Evolutionary conservation across 345 rosid species (phyloP).

Genomic region (Melaleuca quinquenervia): DNA sequence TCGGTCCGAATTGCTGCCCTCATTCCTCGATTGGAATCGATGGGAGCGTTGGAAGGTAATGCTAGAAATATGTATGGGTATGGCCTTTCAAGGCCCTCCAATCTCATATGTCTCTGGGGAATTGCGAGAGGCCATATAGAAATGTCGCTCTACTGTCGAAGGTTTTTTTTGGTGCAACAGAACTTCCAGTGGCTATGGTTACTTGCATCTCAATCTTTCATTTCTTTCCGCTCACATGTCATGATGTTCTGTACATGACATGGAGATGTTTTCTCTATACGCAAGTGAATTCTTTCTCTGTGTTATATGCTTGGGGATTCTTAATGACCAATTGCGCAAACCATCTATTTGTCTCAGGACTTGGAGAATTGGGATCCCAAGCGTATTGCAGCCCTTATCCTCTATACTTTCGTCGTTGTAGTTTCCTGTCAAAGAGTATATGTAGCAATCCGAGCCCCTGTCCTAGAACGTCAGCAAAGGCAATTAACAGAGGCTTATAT

Average conservation of each 20-base stretch:
- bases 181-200: not conserved
- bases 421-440: conserved; percentile 58
- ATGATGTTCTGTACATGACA: not conserved
- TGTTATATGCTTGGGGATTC: not conserved
- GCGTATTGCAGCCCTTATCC: conserved; percentile 43
- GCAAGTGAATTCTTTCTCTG: not conserved
- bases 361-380: conserved; percentile 62
- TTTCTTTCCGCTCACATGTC: not conserved
- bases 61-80: not conserved
- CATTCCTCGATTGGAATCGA: conserved; percentile 60
- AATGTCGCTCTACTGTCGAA: not conserved
- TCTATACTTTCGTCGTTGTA: conserved; percentile 43
- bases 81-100: not conserved
- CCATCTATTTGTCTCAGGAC: conserved; percentile 45
- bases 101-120: not conserved
- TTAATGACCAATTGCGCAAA: not conserved
- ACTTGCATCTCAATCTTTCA: not conserved
- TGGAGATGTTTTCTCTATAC: not conserved
- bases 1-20: conserved; percentile 38
- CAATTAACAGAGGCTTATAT: conserved; percentile 82
- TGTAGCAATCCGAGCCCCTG: conserved; percentile 58
- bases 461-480: conserved; percentile 42
- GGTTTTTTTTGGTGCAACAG: not conserved
- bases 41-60: conserved; percentile 86
- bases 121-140: not conserved